Conservation (phyloP, 495 filamentous ascomycete species). For the Aspergillus sclerotioniger region DNA sequence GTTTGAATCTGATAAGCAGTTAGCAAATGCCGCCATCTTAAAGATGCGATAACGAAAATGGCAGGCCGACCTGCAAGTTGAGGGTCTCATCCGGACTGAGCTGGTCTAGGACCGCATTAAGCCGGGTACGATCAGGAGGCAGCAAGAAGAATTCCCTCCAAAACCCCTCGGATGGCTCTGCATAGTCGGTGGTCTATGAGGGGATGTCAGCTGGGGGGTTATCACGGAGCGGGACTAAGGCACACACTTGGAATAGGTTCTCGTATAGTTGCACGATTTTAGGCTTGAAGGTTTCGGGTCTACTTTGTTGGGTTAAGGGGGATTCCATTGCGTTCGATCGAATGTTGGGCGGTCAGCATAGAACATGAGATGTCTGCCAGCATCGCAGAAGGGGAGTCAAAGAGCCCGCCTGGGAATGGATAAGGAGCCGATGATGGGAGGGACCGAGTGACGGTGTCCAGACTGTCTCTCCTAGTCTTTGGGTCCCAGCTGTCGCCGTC, state of each 20-base stretch:
- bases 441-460: neutral
- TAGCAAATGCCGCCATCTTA: constrained; percentile 6
- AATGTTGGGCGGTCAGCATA: constrained; percentile 9
- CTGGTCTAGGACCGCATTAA: constrained; percentile 64
- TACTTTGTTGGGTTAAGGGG: constrained; percentile 87
- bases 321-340: constrained; percentile 64
- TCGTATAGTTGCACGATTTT: constrained; percentile 92
- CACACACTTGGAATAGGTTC: constrained; percentile 73
- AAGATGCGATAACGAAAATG: neutral
- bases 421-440: neutral
- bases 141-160: constrained; percentile 96
- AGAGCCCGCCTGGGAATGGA: neutral
- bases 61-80: constrained; percentile 58
- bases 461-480: neutral
- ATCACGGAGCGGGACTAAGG: constrained; percentile 2
- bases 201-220: neutral
- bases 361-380: constrained; percentile 15
- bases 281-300: constrained; percentile 87
- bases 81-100: constrained; percentile 73
- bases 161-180: constrained; percentile 80
- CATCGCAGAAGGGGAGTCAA: constrained; percentile 13
- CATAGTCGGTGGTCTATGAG: constrained; percentile 46
- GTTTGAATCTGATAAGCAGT: constrained; percentile 57
- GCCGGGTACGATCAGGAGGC: constrained; percentile 64
- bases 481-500: constrained; percentile 13